phyloP scores from a whole-genome alignment of 352 stramenopile species.

The Pythium sp. region DNA sequence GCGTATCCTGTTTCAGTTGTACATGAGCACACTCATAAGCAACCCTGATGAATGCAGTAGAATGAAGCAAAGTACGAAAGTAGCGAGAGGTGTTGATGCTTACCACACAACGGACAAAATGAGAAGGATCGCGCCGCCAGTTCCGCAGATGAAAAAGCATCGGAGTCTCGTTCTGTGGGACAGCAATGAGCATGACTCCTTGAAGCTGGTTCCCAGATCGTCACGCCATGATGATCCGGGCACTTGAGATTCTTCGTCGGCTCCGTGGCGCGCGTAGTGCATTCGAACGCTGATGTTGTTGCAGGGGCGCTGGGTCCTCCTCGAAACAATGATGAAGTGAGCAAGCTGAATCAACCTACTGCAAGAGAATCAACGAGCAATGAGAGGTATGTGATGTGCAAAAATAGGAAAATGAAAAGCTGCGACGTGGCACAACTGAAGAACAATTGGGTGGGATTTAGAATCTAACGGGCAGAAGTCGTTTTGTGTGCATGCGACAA shows the following conservation, averaged over 20 bases:
- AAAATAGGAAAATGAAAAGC: neutral
- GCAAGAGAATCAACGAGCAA: neutral
- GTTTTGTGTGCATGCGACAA: neutral
- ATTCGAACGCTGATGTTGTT: constrained; percentile 1
- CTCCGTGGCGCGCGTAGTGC: constrained; percentile 14
- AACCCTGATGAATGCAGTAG: neutral
- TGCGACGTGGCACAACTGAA: constrained; percentile 2
- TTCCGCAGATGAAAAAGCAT: constrained; percentile 3
- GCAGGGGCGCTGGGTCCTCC: neutral
- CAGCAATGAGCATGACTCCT: constrained; percentile 14
- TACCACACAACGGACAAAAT: constrained; percentile 14
- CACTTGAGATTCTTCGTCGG: constrained; percentile 7
- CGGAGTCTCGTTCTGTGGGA: constrained; percentile 6
- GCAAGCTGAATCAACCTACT: neutral
- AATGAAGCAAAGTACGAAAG: neutral
- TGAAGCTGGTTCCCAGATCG: constrained; percentile 7
- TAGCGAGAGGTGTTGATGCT: neutral
- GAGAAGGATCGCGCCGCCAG: constrained; percentile 3
- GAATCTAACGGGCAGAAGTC: constrained; percentile 1
- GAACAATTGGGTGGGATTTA: neutral
- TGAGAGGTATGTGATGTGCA: neutral
- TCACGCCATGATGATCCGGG: constrained; percentile 9
- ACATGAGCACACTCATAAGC: neutral
- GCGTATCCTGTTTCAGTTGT: neutral
- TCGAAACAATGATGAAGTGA: neutral